Evolutionary conservation across 371 early-diverging fungal genomes (phyloP).

Genomic region (Basidiobolus meristosporus): DNA sequence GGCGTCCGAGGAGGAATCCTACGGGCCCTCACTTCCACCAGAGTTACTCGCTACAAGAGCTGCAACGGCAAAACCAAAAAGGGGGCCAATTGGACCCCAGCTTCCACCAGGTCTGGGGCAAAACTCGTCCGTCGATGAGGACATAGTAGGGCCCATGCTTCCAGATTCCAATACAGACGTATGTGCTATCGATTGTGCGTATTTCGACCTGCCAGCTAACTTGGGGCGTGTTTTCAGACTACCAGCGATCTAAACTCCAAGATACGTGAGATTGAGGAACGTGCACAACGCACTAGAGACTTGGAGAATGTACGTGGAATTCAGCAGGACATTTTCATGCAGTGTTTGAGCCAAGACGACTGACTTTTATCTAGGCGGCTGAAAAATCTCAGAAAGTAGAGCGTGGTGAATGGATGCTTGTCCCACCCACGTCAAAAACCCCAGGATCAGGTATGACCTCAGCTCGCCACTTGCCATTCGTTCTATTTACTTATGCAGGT

Average conservation of each 20-base stretch:
- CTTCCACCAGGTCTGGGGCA: neutral
- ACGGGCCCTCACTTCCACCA: neutral
- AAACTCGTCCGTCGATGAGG: slow-evolving; percentile 16
- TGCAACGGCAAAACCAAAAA: neutral
- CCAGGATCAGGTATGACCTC: too few relatives aligned
- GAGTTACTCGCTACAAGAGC: neutral
- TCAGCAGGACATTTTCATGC: too few relatives aligned
- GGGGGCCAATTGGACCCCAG: neutral
- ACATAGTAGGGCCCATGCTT: slow-evolving; percentile 23
- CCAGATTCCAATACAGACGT: too few relatives aligned
- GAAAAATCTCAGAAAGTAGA: slow-evolving; percentile 12
- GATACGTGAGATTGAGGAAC: slow-evolving; percentile 5
- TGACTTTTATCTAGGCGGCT: neutral
- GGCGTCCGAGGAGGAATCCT: neutral
- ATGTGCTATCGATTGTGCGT: too few relatives aligned
- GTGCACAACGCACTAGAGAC: too few relatives aligned
- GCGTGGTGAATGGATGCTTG: slow-evolving; percentile 48
- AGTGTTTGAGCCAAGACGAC: slow-evolving; percentile 10
- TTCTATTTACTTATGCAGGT: too few relatives aligned
- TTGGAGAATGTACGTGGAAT: too few relatives aligned
- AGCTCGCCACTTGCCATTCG: too few relatives aligned
- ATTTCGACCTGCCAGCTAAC: too few relatives aligned
- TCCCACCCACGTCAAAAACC: slow-evolving; percentile 37
- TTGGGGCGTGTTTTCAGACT: too few relatives aligned
- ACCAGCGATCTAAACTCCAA: slow-evolving; percentile 12